Evolutionary conservation across 805 yeast species (phyloP).

Genomic region (Candida hispaniensis): DNA sequence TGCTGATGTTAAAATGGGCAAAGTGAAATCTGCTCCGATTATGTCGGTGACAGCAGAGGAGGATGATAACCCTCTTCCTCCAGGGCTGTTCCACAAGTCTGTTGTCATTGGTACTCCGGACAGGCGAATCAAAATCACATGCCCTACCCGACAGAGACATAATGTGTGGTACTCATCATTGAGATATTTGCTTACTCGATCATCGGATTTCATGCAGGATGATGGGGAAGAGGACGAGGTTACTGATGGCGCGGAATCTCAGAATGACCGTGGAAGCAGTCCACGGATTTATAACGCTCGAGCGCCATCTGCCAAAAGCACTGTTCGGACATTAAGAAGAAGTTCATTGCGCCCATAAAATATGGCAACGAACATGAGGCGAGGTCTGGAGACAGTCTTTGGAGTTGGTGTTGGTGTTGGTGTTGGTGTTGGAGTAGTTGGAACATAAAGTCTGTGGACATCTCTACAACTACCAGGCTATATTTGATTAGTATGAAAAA

Average conservation of each 20-base stretch:
- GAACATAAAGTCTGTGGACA: too few species aligned
- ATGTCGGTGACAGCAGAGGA: conserved; percentile 65
- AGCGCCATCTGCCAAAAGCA: too few species aligned
- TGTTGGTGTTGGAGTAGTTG: too few species aligned
- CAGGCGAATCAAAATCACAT: conserved; percentile 64
- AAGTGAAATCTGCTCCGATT: conserved; percentile 73
- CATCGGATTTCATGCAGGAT: conserved; percentile 21
- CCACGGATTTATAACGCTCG: too few species aligned
- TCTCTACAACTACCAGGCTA: too few species aligned
- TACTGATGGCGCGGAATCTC: conserved; percentile 17
- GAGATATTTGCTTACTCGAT: conserved; percentile 51
- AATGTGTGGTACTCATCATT: conserved; percentile 85
- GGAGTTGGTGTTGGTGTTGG: too few species aligned
- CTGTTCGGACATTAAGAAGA: too few species aligned
- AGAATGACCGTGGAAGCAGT: conserved; percentile 9
- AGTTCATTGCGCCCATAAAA: too few species aligned
- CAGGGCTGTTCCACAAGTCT: conserved; percentile 79
- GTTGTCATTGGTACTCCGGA: conserved; percentile 62
- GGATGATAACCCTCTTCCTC: conserved; percentile 79
- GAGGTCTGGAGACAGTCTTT: too few species aligned
- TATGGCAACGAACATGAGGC: too few species aligned
- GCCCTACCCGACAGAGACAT: conserved; percentile 79
- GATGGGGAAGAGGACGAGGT: conserved; percentile 22
- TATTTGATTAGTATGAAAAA: too few species aligned
- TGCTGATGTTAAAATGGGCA: conserved; percentile 48